Base-by-base conservation (phyloP, 2,329 filamentous ascomycete species). In the Alternaria gansuensis region DNA sequence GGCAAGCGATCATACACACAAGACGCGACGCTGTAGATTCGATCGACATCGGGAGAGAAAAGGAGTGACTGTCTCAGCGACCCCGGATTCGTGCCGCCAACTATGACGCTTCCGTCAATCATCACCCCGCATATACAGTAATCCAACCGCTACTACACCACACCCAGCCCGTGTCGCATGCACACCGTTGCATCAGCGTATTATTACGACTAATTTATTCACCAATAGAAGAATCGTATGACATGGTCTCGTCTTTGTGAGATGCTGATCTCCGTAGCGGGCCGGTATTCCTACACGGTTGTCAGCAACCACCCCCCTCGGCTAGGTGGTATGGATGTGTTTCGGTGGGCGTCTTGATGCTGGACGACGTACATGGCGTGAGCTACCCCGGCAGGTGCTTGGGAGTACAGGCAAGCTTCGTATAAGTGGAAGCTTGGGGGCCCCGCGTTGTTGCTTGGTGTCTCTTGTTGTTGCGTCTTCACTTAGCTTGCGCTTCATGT, bases 401-500 rank as follows among this genome's bases (percentile, higher is more conserved):
- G 21, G 24, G 17, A 26, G 28, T 41, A 24, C 50, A 37, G 29
- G 58, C 46, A 66, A 66, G 63, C 60, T 62, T 65, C 39, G 51
- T 54, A 62, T 64, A 66, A 68, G 49, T 52, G 58, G 57, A 60
- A 59, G 57, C 59, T 57, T 67, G 56, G 45, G 45, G 55, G 17
- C 51, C 55, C 36, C n/a, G 55, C 37, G 17, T 23, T 37, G 31
- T 54, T 58, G 50, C 55, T 58, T 54, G 44, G 51, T 49, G 44
- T 48, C 31, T 58, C 51, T 58, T 58, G 56, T 36, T 53, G 39
- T 28, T 23, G 11, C 29, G 14, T 13, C n/a, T 8, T 46, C 41
- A n/a, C 17, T 2, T 37, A 6, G 33, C 21, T 4, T 17, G 31
- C 14, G 33, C 11, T 31, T 41, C 11, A 37, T 21, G 24, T n/a